Base-by-base conservation (phyloP, 345 rosid genomes). In the Syzygium aromaticum region DNA sequence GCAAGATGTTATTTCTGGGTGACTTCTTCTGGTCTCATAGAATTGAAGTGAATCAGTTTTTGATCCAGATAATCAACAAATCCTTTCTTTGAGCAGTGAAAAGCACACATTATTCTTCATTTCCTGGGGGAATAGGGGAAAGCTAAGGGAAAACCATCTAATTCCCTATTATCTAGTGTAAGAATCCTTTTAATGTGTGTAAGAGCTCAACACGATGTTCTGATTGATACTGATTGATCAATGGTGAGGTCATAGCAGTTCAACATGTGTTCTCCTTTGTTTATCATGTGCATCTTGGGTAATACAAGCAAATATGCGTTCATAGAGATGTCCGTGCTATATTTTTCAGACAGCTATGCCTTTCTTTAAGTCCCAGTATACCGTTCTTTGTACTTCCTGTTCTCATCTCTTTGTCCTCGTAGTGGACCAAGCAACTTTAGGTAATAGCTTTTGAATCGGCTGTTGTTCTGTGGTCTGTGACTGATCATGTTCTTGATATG, bases 291-390 rank as follows among this genome's bases (percentile, higher is more conserved):
- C 46, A 33, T 67, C 25, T 67, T 33, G 22, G 78, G 78, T 17
- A 33, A 17, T 67, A 67, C 46, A 33, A 67, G 78, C 78, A 67
- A 67, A 21, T 2, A 17, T 67, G 25, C 12, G 3, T 33, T 33
- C 43, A 54, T 21, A 8, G 43, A 17, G 46, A 67, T 67, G 46
- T 33, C 11, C 22, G 23, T 33, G 46, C 23, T 67, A 93, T 52
- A 95, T 92, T 67, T 17, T 67, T 67, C 7, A 23, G 13, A 67
- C 33, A 67, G 23, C 46, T 67, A 33, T 67, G 8, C 78, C 78
- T 67, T 67, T 67, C 23, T 21, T 67, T 17, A 33, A 67, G 78
- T 67, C 13, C 43, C 16, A 67, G 78, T 33, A 22, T 67, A 33
- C 78, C 78, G 33, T 67, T 67, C 46, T 67, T 67, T 17, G 78